Evolutionary conservation across 1,284 basidiomycete genomes (phyloP).

Genomic region (Singerocomus inundabilis): DNA sequence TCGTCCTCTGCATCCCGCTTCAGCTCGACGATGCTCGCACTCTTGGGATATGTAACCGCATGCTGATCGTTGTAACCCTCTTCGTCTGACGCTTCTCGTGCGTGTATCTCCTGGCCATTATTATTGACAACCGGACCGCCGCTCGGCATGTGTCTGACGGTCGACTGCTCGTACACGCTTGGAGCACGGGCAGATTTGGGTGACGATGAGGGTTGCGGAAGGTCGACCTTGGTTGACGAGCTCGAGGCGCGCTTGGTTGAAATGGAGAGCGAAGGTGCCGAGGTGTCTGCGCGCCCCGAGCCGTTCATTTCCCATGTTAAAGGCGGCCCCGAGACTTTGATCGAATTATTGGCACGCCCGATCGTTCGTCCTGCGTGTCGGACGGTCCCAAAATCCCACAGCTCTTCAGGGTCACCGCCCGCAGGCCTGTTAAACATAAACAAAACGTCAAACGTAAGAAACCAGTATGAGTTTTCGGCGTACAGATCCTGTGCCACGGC

Average conservation of each 20-base stretch:
- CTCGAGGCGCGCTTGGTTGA: slow-evolving; percentile 27
- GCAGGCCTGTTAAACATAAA: slow-evolving; percentile 40
- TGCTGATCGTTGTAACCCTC: slow-evolving; percentile 64
- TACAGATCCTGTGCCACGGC: slow-evolving; percentile 60
- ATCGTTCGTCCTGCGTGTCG: slow-evolving; percentile 67
- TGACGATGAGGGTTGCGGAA: slow-evolving; percentile 45
- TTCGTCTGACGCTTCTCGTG: slow-evolving; percentile 57
- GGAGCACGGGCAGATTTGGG: slow-evolving; percentile 35
- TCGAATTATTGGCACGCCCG: slow-evolving; percentile 56
- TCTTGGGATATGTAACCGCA: slow-evolving; percentile 21
- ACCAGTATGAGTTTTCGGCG: slow-evolving; percentile 23
- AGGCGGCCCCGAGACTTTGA: slow-evolving; percentile 61
- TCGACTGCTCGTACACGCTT: slow-evolving; percentile 59
- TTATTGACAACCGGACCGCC: slow-evolving; percentile 8
- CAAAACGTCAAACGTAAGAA: not conserved
- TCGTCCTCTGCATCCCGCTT: slow-evolving; percentile 45
- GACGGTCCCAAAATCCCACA: slow-evolving; percentile 95
- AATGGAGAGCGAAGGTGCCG: slow-evolving; percentile 38
- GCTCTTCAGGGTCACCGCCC: slow-evolving; percentile 71
- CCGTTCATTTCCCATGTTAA: slow-evolving; percentile 75
- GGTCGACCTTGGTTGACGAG: slow-evolving; percentile 53
- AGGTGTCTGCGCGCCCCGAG: slow-evolving; percentile 40
- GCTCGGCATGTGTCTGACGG: slow-evolving; percentile 56
- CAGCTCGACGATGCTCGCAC: slow-evolving; percentile 31
- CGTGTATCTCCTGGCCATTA: slow-evolving; percentile 20